Evolutionary conservation across 495 filamentous ascomycete genomes (phyloP).

Genomic region (Ascobolus immersus): DNA sequence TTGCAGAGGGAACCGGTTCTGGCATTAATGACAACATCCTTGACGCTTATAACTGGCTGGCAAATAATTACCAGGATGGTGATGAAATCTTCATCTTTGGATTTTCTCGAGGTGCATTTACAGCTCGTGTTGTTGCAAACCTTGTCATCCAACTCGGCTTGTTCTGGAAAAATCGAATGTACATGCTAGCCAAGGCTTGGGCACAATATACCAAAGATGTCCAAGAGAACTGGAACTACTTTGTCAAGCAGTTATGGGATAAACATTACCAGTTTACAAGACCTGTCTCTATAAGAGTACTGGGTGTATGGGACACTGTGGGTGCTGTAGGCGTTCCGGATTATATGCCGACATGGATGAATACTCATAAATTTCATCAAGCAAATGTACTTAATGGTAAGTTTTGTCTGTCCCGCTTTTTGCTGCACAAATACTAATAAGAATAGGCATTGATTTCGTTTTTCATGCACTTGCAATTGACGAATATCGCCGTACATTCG

Average conservation of each 20-base stretch:
- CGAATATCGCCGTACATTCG: conserved; percentile 36
- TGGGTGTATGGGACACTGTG: too few relatives aligned
- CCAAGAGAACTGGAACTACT: neutral
- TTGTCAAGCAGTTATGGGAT: conserved; percentile 5
- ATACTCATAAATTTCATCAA: too few relatives aligned
- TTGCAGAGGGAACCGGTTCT: conserved; percentile 5
- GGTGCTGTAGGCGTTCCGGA: too few relatives aligned
- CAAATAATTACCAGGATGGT: conserved; percentile 37
- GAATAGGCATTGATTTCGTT: conserved; percentile 31
- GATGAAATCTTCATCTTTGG: conserved; percentile 48
- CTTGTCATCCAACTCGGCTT: neutral
- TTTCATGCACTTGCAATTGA: conserved; percentile 52
- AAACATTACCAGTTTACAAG: conserved; percentile 35
- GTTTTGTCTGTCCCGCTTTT: too few relatives aligned
- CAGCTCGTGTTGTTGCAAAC: conserved; percentile 21
- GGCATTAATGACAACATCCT: conserved; percentile 28
- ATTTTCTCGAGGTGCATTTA: conserved; percentile 52
- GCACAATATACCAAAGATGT: neutral
- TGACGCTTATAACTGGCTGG: conserved; percentile 39
- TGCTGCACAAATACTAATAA: too few relatives aligned
- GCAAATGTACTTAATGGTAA: too few relatives aligned
- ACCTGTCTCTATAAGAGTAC: too few relatives aligned
- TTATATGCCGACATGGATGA: too few relatives aligned
- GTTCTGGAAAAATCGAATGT: neutral
- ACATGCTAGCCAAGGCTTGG: neutral